phyloP scores from a whole-genome alignment of 805 yeast species.

The Candida suzukii region DNA sequence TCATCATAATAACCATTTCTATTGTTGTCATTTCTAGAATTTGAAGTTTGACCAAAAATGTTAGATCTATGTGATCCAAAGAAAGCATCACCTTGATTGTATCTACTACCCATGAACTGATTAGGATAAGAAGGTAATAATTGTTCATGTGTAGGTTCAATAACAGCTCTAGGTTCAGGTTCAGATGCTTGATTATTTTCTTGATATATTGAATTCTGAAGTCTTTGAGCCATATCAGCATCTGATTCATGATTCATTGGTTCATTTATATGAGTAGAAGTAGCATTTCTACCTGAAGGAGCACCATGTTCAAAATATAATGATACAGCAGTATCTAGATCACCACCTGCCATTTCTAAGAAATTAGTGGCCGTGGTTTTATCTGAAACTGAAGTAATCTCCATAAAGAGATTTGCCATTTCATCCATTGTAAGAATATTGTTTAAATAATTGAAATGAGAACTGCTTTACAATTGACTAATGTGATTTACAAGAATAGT shows the following conservation, averaged over 20 bases:
- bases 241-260: slow-evolving; percentile 16
- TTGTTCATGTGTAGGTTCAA: slow-evolving; percentile 73
- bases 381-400: slow-evolving; percentile 73
- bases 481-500: too few relatives aligned
- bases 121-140: slow-evolving; percentile 10
- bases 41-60: slow-evolving; percentile 62
- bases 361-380: slow-evolving; percentile 65
- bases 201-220: slow-evolving; percentile 58
- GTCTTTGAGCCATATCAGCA: slow-evolving; percentile 50
- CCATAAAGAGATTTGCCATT: slow-evolving; percentile 65
- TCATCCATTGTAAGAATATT: slow-evolving; percentile 31
- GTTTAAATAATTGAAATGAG: too few relatives aligned
- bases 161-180: slow-evolving; percentile 54
- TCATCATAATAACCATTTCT: slow-evolving; percentile 10
- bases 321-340: slow-evolving; percentile 79
- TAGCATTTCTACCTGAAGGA: background rate
- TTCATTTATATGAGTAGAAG: background rate
- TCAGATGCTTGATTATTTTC: slow-evolving; percentile 32
- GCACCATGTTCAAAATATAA: slow-evolving; percentile 66
- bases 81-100: slow-evolving; percentile 21
- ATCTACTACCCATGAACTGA: background rate
- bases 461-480: too few relatives aligned
- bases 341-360: slow-evolving; percentile 68
- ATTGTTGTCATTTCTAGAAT: slow-evolving; percentile 4
- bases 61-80: slow-evolving; percentile 43